Percentiles rank a stretch among this genome's conserved stretches.
Evolutionary conservation across 805 yeast species (phyloP).

Genomic region (Candida silvicultrix): DNA sequence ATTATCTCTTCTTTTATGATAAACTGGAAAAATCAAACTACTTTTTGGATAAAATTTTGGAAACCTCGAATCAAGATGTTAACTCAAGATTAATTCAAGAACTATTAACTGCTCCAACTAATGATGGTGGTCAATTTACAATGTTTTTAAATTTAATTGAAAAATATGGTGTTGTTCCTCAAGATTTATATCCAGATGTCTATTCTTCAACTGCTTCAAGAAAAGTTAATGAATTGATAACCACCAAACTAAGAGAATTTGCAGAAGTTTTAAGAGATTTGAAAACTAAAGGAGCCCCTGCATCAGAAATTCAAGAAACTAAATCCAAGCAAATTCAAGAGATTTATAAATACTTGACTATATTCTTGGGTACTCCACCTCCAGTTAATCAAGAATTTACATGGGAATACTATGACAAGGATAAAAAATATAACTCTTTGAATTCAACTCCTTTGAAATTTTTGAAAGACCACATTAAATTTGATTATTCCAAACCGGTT

Average conservation of each 20-base stretch:
- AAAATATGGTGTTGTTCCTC: constrained; percentile 80
- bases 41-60: constrained; percentile 70
- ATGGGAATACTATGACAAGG: constrained; percentile 76
- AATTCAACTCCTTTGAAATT: constrained; percentile 62
- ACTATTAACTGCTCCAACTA: constrained; percentile 57
- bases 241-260: constrained; percentile 69
- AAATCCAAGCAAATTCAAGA: constrained; percentile 34
- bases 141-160: constrained; percentile 73
- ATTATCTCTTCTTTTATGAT: constrained; percentile 78
- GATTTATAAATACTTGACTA: constrained; percentile 57
- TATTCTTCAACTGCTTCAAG: constrained; percentile 44
- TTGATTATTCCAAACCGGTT: constrained; percentile 45
- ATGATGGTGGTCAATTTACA: constrained; percentile 87
- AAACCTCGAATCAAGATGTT: constrained; percentile 58
- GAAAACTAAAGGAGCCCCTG: constrained; percentile 6
- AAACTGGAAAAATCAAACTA: constrained; percentile 80
- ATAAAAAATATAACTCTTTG: constrained; percentile 41
- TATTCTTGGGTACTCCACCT: constrained; percentile 77
- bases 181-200: constrained; percentile 65
- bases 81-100: constrained; percentile 68
- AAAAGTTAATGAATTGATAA: constrained; percentile 52
- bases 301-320: constrained; percentile 37
- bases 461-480: constrained; percentile 44
- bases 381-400: constrained; percentile 56
- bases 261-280: constrained; percentile 57